Evolutionary conservation across 75 land plant species (phyloP).

Genomic region (Picea glauca): DNA sequence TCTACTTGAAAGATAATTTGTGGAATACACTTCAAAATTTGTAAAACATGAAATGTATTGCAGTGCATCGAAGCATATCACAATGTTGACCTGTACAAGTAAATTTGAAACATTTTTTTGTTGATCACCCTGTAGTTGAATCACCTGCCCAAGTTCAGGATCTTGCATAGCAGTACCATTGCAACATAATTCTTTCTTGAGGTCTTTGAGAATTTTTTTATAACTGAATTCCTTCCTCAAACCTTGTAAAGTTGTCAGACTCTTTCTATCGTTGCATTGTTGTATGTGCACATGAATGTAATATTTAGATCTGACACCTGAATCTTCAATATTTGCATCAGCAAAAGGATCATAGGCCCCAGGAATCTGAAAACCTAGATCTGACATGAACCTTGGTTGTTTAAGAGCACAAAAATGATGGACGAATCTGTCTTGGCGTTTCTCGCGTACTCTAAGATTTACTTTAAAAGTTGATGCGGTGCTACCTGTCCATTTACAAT

Average conservation of each 20-base stretch:
- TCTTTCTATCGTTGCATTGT: slow-evolving; percentile 64
- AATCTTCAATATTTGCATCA: slow-evolving; percentile 53
- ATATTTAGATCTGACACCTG: slow-evolving; percentile 48
- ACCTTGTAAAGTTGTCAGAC: slow-evolving; percentile 64
- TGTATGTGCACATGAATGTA: slow-evolving; percentile 65
- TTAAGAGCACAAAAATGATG: background rate
- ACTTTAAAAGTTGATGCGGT: too few relatives aligned
- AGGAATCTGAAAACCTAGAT: slow-evolving; percentile 60
- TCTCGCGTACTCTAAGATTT: too few relatives aligned
- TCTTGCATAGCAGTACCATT: slow-evolving; percentile 67
- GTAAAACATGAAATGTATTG: too few relatives aligned
- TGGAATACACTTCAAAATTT: too few relatives aligned
- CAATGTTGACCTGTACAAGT: slow-evolving; percentile 68
- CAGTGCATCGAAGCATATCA: too few relatives aligned
- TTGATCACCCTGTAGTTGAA: slow-evolving; percentile 90
- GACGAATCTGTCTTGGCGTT: too few relatives aligned
- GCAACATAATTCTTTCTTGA: slow-evolving; percentile 65
- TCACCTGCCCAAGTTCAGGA: slow-evolving; percentile 64
- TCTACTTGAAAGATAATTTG: too few relatives aligned
- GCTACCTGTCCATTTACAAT: too few relatives aligned
- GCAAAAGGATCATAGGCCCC: slow-evolving; percentile 73
- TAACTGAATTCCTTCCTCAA: slow-evolving; percentile 58
- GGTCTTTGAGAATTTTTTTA: slow-evolving; percentile 53
- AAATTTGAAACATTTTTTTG: slow-evolving; percentile 77
- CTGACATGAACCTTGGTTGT: slow-evolving; percentile 60